phyloP scores from a whole-genome alignment of 1,284 basidiomycete species.

The Salmacisia buchloeana region DNA sequence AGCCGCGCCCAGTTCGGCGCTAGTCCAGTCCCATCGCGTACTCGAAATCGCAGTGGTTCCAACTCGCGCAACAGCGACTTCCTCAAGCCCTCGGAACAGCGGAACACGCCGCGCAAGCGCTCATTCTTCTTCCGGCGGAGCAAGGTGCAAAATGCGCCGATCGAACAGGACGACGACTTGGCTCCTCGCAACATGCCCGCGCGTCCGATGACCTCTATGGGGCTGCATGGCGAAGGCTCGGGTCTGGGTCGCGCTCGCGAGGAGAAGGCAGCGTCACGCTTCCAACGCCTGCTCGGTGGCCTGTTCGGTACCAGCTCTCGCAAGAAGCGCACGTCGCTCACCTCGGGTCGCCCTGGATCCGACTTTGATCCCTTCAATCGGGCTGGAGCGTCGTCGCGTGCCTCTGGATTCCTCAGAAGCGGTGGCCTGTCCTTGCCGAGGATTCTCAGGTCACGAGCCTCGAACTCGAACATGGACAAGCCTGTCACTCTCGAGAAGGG shows the following conservation, averaged over 20 bases:
- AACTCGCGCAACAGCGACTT: neutral
- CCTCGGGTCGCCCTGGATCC: neutral
- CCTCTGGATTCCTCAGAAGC: constrained; percentile 4
- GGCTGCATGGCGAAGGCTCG: constrained; percentile 2
- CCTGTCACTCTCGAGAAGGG: neutral
- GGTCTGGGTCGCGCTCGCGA: neutral
- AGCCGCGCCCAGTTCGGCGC: neutral
- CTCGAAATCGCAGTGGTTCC: neutral
- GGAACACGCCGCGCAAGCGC: constrained; percentile 6
- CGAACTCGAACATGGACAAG: constrained; percentile 3
- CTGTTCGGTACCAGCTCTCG: neutral
- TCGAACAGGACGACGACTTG: neutral
- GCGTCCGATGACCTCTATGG: constrained; percentile 5
- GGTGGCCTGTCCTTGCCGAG: neutral
- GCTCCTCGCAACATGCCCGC: constrained; percentile 1
- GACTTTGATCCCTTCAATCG: constrained; percentile 9
- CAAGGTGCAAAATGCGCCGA: neutral
- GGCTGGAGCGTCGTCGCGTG: neutral
- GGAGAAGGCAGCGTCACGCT: constrained; percentile 4
- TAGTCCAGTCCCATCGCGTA: neutral
- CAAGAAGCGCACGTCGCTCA: neutral
- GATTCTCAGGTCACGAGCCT: neutral
- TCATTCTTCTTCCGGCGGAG: constrained; percentile 5
- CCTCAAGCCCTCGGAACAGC: constrained; percentile 5
- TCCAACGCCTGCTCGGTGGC: neutral